A percentile compares a stretch with the other conserved stretches of the same genome.
Conservation (phyloP, 2,329 filamentous ascomycete species). For the Neonectria sp. region DNA sequence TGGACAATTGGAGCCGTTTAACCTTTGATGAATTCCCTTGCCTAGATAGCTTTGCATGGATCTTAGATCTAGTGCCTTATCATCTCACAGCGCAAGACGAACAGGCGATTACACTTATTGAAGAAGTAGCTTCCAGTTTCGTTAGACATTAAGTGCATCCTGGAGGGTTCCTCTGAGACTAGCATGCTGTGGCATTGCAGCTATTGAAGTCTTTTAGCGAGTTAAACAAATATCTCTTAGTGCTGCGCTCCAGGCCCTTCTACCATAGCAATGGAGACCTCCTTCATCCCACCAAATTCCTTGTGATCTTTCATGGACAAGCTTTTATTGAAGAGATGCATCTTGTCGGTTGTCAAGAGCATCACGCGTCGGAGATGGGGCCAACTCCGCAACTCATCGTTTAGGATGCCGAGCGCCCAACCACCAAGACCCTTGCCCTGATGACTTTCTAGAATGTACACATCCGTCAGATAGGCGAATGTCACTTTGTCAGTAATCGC, state of each 20-base stretch:
- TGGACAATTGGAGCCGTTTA: neutral
- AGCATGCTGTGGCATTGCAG: neutral
- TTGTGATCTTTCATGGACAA: conserved; percentile 1
- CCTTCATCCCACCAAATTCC: neutral
- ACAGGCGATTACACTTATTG: neutral
- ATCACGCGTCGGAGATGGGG: neutral
- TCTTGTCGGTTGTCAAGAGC: conserved; percentile 1
- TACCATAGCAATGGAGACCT: neutral
- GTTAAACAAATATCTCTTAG: neutral
- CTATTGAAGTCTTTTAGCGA: neutral
- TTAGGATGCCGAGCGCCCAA: neutral
- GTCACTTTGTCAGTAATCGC: conserved; percentile 1
- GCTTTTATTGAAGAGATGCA: conserved; percentile 1
- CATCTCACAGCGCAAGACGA: neutral
- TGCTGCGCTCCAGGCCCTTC: neutral
- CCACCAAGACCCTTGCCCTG: conserved; percentile 1
- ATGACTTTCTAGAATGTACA: conserved; percentile 1
- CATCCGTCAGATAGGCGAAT: conserved; percentile 3
- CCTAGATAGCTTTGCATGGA: neutral
- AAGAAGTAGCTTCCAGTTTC: neutral
- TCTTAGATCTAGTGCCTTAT: neutral
- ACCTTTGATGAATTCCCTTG: neutral
- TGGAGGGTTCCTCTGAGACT: neutral
- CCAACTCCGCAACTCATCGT: neutral
- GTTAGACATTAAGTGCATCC: neutral